These are phyloP conservation scores for Oidium heveae DNA, from an alignment of 2,329 filamentous ascomycete genomes.

Conservation along the genomic window DNA sequence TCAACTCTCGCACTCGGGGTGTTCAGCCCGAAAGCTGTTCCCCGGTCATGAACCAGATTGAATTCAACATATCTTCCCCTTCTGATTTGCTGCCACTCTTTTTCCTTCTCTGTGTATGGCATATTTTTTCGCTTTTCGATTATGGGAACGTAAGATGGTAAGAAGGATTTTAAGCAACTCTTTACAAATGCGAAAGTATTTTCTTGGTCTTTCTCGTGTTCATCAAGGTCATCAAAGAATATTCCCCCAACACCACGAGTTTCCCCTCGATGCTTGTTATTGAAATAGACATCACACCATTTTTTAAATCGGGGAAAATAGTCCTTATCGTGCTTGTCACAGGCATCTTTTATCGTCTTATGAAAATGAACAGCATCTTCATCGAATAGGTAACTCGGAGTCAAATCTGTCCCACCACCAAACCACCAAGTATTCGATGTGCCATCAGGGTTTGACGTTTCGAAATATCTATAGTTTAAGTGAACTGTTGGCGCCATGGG, in stretches of 20 bases:
- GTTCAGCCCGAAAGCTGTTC: constrained; percentile 80
- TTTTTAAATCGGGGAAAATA: constrained; percentile 93
- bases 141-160: too few species aligned
- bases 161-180: too few species aligned
- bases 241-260: too few species aligned
- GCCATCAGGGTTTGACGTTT: constrained; percentile 68
- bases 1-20: constrained; percentile 80
- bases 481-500: constrained; percentile 96
- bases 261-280: too few species aligned
- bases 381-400: constrained; percentile 81
- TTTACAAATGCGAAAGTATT: too few species aligned
- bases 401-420: constrained; percentile 82
- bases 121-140: too few species aligned
- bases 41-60: constrained; percentile 89
- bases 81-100: constrained; percentile 90
- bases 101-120: too few species aligned
- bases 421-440: constrained; percentile 90
- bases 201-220: too few species aligned
- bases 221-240: too few species aligned
- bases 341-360: constrained; percentile 71
- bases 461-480: constrained; percentile 96
- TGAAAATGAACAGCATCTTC: constrained; percentile 97
- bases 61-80: constrained; percentile 96
- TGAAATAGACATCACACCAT: constrained; percentile 95
- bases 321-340: constrained; percentile 72